Percentiles rank a stretch among this genome's conserved stretches.
Evolutionary conservation across 1,284 basidiomycete species (phyloP).

Genomic region (Cryptococcus depauperatus): DNA sequence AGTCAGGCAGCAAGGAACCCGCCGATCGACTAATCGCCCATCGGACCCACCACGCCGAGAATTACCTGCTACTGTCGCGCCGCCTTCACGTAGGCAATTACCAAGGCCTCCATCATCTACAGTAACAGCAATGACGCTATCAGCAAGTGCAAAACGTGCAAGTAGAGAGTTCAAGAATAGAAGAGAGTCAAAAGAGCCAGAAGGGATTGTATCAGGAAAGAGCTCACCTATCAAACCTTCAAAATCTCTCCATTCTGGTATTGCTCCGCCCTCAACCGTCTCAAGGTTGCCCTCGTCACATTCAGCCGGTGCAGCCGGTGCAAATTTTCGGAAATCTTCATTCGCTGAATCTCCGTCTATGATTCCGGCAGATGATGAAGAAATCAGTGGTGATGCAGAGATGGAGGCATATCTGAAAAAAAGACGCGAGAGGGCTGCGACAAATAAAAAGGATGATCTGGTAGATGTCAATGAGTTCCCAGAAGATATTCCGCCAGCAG

Average conservation of each 20-base stretch:
- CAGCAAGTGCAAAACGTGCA: constrained; percentile 33
- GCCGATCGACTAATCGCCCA: constrained; percentile 9
- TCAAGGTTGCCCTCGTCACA: constrained; percentile 32
- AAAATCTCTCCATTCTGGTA: constrained; percentile 39
- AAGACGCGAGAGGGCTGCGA: constrained; percentile 76
- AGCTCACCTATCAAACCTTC: constrained; percentile 27
- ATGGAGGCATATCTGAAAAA: constrained; percentile 91
- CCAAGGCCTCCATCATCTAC: constrained; percentile 44
- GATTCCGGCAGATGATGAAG: constrained; percentile 74
- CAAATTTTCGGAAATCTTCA: constrained; percentile 22
- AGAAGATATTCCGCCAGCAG: constrained; percentile 67
- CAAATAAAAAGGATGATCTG: constrained; percentile 63
- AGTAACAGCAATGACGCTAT: constrained; percentile 34
- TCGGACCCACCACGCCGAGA: constrained; percentile 13
- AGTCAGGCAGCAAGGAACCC: constrained; percentile 19
- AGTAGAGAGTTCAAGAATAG: constrained; percentile 21
- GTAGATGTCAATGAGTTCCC: constrained; percentile 89
- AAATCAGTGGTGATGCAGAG: constrained; percentile 84
- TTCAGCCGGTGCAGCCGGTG: constrained; percentile 28
- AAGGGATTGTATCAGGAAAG: constrained; percentile 13
- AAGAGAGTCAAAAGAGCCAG: constrained; percentile 17
- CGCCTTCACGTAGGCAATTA: constrained; percentile 55
- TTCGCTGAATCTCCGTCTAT: constrained; percentile 46
- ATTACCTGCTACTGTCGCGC: constrained; percentile 10
- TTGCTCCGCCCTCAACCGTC: constrained; percentile 17